Conservation (phyloP, 768 basidiomycete species). For the Leccinum imitatum region DNA sequence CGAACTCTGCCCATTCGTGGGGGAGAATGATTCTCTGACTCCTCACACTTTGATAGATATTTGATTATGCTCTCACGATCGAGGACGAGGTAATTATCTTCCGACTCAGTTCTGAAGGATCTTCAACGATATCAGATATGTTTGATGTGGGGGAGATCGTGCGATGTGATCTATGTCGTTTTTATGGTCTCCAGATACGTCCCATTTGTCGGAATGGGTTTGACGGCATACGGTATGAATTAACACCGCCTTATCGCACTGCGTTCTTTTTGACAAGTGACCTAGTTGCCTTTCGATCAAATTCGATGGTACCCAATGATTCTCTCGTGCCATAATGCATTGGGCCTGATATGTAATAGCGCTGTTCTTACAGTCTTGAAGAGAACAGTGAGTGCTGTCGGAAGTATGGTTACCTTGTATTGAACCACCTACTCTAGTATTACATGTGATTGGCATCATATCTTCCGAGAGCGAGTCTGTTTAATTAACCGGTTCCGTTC, state of each 20-base stretch:
- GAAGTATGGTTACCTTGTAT: neutral
- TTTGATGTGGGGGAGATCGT: neutral
- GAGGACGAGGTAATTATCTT: neutral
- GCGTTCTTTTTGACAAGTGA: neutral
- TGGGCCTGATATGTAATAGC: neutral
- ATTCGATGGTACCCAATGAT: neutral
- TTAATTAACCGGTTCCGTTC: neutral
- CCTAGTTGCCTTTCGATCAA: neutral
- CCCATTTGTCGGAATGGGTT: neutral
- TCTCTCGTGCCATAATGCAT: neutral
- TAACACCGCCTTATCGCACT: neutral
- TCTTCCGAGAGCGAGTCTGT: neutral
- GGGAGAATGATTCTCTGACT: neutral
- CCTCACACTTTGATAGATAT: neutral
- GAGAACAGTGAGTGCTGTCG: neutral
- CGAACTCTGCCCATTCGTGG: neutral
- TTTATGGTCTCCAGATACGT: neutral
- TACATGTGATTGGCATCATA: neutral
- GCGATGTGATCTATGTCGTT: neutral
- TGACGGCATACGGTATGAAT: neutral
- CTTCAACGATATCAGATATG: neutral
- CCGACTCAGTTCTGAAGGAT: neutral
- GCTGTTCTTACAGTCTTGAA: neutral
- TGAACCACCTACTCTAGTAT: neutral
- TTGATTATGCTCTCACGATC: neutral